Percentiles rank a stretch among this genome's conserved stretches.
Evolutionary conservation across 768 basidiomycete genomes (phyloP).

Genomic region (Tulasnella sp.): DNA sequence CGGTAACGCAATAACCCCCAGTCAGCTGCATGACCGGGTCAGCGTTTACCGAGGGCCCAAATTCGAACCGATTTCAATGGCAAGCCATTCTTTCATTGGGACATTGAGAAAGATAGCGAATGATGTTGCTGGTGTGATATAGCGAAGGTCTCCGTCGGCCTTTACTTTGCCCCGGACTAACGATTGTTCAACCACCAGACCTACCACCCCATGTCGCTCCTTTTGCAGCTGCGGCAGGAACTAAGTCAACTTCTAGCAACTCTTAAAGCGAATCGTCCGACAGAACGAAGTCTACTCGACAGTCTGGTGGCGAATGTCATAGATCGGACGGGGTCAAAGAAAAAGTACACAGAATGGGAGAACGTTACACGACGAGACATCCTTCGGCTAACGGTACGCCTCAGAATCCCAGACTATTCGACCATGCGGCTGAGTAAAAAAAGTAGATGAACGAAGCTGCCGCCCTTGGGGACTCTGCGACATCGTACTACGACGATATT

Average conservation of each 20-base stretch:
- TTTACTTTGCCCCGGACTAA: neutral
- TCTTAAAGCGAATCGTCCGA: neutral
- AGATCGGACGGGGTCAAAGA: neutral
- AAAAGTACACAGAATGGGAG: slow-evolving; percentile 60
- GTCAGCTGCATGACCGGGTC: neutral
- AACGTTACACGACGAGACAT: slow-evolving; percentile 66
- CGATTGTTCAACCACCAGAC: slow-evolving; percentile 7
- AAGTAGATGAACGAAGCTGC: slow-evolving; percentile 64
- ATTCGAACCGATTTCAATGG: neutral
- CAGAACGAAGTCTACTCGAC: neutral
- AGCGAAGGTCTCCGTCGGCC: neutral
- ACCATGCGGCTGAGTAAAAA: neutral
- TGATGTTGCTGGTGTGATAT: neutral
- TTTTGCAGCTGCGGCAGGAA: neutral
- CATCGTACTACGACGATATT: slow-evolving; percentile 59
- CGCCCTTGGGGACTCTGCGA: slow-evolving; percentile 52
- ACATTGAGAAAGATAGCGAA: neutral
- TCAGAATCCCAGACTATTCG: neutral
- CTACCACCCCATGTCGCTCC: slow-evolving; percentile 2
- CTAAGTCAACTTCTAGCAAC: slow-evolving; percentile 17
- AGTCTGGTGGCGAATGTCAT: slow-evolving; percentile 20
- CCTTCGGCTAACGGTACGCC: slow-evolving; percentile 65
- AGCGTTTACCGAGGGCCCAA: neutral
- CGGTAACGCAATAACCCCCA: neutral
- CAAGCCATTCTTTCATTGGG: neutral